Conservation (phyloP, 139 green algal genomes). For the Haematococcus sp. region DNA sequence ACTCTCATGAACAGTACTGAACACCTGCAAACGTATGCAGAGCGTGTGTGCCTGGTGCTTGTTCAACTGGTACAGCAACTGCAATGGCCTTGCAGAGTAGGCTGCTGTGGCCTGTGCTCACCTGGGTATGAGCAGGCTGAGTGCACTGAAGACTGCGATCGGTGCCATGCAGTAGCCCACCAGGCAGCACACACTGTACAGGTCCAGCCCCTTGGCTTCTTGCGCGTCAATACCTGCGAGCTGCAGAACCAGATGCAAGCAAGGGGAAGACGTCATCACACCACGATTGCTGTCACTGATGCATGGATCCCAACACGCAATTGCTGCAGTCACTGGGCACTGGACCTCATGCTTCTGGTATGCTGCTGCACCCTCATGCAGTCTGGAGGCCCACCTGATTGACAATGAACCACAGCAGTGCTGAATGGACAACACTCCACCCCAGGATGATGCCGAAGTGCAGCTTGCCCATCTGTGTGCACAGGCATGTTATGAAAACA, state of each 20-base stretch:
- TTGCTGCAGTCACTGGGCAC: too few species aligned
- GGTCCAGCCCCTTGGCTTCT: constrained; percentile 56
- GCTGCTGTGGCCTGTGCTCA: constrained; percentile 21
- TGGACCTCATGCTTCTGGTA: too few species aligned
- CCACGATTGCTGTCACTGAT: too few species aligned
- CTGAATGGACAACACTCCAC: constrained; percentile 81
- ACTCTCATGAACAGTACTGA: too few species aligned
- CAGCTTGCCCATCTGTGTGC: constrained; percentile 78
- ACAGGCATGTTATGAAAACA: neutral
- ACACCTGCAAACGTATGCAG: too few species aligned
- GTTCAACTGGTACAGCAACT: too few species aligned
- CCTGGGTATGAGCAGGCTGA: constrained; percentile 74
- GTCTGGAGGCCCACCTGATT: constrained; percentile 47
- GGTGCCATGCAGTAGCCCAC: constrained; percentile 89
- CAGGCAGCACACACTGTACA: constrained; percentile 88
- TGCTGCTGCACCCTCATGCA: constrained; percentile 6
- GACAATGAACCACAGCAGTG: constrained; percentile 72
- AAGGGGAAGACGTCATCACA: too few species aligned
- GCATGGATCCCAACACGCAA: too few species aligned
- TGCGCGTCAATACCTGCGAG: constrained; percentile 21
- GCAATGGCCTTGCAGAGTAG: neutral
- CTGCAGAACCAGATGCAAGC: constrained; percentile 4
- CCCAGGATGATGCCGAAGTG: constrained; percentile 95
- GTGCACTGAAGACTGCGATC: constrained; percentile 63
- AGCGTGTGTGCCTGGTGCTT: too few species aligned